Evolutionary conservation across 306 rosid genomes (phyloP), one percentile per base, ranked within the genome.

Genomic region (Aeschynomene evenia): DNA sequence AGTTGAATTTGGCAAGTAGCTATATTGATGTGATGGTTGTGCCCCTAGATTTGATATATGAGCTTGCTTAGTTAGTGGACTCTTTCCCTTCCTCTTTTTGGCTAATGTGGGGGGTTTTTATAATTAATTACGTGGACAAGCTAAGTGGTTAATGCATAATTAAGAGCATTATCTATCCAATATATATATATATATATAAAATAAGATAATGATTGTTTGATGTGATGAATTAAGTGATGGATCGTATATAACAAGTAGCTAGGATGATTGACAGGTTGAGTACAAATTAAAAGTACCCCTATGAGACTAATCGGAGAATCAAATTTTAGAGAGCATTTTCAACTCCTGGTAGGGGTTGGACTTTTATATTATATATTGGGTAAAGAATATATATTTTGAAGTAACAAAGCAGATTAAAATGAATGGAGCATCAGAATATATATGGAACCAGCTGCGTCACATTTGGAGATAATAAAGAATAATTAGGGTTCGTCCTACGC

Each of bases 371-470:
- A 73, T 70, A n/a, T n/a, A n/a, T n/a, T n/a, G 73, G 70, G 74
- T 12, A 24, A 46, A 33, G 91, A 81, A 79, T 84, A 81, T 84
- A 81, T 81, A n/a, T 74, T 37, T 81, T 55, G 71, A 72, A 31
- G 71, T 24, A 64, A 74, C 53, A 53, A 66, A 69, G 59, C 26
- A 74, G 46, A 6, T 9, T 69, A 12, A 76, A 59, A 77, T n/a
- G n/a, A 70, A 43, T 9, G 72, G 73, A 78, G 84, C 81, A 83
- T 83, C 82, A 49, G 71, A 82, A 79, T 55, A 76, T 76, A 79
- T 55, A 76, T 76, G 77, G 84, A 85, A 79, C 71, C 79, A 34
- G 57, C 60, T 39, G 28, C 57, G 54, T 22, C 78, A 75, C 56
- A 37, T n/a, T n/a, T 15, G 45, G 43, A 59, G 36, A 24, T 18